These are phyloP conservation scores for Phytophthora citricola DNA, from an alignment of 352 stramenopile species.

Conservation along the genomic window DNA sequence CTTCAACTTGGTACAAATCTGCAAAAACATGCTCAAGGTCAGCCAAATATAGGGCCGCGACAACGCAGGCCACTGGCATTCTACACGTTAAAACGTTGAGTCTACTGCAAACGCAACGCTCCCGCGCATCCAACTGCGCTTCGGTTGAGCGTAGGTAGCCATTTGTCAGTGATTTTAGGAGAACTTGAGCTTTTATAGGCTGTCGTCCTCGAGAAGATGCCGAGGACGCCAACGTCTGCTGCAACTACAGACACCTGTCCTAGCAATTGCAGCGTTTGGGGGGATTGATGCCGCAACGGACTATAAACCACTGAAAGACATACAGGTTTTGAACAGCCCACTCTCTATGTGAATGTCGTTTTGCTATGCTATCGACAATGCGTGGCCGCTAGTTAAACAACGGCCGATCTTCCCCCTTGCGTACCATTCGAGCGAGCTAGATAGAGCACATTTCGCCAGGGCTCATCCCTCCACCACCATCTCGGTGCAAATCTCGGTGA, in stretches of 20 bases:
- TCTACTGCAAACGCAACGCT: slow-evolving; percentile 23
- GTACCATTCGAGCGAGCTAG: slow-evolving; percentile 14
- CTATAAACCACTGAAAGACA: slow-evolving; percentile 16
- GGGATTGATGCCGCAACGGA: slow-evolving; percentile 11
- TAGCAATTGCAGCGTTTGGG: slow-evolving; percentile 12
- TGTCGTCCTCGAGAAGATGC: slow-evolving; percentile 27
- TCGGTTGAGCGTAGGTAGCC: slow-evolving; percentile 4
- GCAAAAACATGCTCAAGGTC: slow-evolving; percentile 4
- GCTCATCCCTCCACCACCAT: slow-evolving; percentile 21
- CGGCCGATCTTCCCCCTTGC: slow-evolving; percentile 20
- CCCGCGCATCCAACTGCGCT: slow-evolving; percentile 10
- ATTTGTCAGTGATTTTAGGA: slow-evolving; percentile 24
- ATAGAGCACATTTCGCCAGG: slow-evolving; percentile 31
- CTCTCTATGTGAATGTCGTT: slow-evolving; percentile 13
- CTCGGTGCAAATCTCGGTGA: slow-evolving; percentile 27
- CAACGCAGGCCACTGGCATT: slow-evolving; percentile 31
- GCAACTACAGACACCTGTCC: slow-evolving; percentile 7
- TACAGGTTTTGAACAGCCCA: slow-evolving; percentile 13
- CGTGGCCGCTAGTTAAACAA: slow-evolving; percentile 18
- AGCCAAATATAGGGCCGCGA: slow-evolving; percentile 13
- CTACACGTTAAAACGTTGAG: slow-evolving; percentile 45
- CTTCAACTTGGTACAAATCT: slow-evolving; percentile 11
- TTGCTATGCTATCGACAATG: slow-evolving; percentile 9
- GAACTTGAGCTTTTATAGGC: slow-evolving; percentile 19
- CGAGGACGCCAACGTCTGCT: slow-evolving; percentile 19